Evolutionary conservation across 345 rosid genomes (phyloP).

Genomic region (Eucalyptus pauciflora): DNA sequence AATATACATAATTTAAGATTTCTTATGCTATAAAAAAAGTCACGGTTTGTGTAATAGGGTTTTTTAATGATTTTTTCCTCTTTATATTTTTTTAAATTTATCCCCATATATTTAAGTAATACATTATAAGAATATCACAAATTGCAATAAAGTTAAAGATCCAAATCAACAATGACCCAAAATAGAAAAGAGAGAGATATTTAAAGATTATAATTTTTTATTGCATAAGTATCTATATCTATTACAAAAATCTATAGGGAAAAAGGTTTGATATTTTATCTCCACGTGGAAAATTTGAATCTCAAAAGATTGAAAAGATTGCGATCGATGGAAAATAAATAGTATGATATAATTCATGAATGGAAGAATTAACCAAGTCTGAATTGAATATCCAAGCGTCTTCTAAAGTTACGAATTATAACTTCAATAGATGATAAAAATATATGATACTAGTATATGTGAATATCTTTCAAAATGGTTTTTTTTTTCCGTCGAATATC

Average conservation of each 20-base stretch:
- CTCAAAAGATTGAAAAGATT: not conserved
- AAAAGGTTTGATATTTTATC: not conserved
- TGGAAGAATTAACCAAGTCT: not conserved
- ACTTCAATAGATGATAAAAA: not conserved
- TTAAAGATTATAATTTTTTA: not conserved
- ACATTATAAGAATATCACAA: not conserved
- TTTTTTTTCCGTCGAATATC: fast-evolving
- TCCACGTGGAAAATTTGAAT: not conserved
- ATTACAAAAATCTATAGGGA: not conserved
- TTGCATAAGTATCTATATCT: not conserved
- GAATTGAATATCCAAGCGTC: not conserved
- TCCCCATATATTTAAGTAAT: not conserved
- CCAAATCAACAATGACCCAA: not conserved
- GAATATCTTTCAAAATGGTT: no score
- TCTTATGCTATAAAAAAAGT: no score
- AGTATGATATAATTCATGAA: not conserved
- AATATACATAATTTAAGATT: no score
- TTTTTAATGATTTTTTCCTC: not conserved
- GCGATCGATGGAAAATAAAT: not conserved
- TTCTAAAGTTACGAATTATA: not conserved
- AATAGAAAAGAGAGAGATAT: not conserved
- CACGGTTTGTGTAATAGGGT: not conserved
- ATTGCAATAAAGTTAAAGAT: not conserved
- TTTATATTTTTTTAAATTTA: not conserved
- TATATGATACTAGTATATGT: not conserved